phyloP scores from a whole-genome alignment of 2,329 filamentous ascomycete species.

The Ascochyta viciae-villosae region DNA sequence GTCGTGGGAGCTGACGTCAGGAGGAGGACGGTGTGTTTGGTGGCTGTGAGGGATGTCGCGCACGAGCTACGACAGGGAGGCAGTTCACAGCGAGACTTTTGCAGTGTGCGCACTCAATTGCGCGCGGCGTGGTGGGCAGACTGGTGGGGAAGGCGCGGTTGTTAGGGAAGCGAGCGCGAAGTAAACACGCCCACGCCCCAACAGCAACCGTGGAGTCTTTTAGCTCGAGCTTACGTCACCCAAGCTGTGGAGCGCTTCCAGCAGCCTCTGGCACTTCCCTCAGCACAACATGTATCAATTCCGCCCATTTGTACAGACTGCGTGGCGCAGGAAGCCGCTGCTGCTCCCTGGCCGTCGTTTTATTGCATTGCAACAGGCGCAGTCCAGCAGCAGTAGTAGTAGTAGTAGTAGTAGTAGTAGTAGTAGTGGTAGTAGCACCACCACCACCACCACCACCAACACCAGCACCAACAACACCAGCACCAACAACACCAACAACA shows the following conservation, averaged over 20 bases:
- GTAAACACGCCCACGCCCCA: conserved; percentile 18
- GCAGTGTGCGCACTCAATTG: conserved; percentile 4
- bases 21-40: neutral
- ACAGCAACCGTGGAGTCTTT: neutral
- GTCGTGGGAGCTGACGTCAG: conserved; percentile 1
- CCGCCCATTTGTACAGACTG: conserved; percentile 38
- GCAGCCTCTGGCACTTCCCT: conserved; percentile 27
- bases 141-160: conserved; percentile 13
- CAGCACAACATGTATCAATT: conserved; percentile 43
- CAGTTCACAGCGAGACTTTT: neutral
- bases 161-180: conserved; percentile 24
- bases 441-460: no score
- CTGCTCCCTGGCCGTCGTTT: conserved; percentile 32
- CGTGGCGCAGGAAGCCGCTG: conserved; percentile 36
- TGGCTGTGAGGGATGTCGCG: no score
- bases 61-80: neutral
- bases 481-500: no score
- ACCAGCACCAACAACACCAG: no score
- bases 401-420: no score
- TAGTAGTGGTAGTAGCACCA: no score
- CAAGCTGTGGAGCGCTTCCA: conserved; percentile 22
- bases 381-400: conserved; percentile 8
- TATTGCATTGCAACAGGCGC: conserved; percentile 34
- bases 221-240: conserved; percentile 34
- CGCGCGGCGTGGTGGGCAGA: conserved; percentile 7